Conservation (phyloP, 176 grass and related monocot species). For the Pontederia crassipes region DNA sequence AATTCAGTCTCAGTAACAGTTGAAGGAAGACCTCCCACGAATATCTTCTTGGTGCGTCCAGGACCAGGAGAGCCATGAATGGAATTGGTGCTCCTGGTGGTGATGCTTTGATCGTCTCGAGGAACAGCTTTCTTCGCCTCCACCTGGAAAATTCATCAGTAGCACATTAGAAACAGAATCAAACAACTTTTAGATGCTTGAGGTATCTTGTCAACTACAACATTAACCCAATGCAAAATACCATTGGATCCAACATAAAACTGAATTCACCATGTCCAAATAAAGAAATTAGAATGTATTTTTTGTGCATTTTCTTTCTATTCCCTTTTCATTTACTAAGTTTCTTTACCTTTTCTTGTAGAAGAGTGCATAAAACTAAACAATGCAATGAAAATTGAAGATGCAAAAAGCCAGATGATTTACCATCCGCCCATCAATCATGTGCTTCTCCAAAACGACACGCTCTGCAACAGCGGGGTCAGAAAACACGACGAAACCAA, state of each 20-base stretch:
- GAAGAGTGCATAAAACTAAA: background rate
- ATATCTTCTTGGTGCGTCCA: constrained; percentile 81
- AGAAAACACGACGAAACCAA: constrained; percentile 77
- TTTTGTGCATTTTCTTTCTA: no score
- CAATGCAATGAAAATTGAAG: background rate
- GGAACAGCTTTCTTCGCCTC: constrained; percentile 95
- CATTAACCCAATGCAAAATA: background rate
- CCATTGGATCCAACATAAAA: no score
- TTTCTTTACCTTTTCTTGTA: no score
- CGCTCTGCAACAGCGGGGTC: constrained; percentile 54
- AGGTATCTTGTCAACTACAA: background rate
- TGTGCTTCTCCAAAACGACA: constrained; percentile 84
- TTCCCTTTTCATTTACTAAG: no score
- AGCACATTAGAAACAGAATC: constrained; percentile 22
- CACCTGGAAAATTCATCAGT: constrained; percentile 37
- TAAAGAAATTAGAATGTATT: no score
- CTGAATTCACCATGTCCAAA: no score
- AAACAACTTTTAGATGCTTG: constrained; percentile 16
- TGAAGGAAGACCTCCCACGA: constrained; percentile 82
- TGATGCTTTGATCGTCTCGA: constrained; percentile 68
- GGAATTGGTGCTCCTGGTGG: constrained; percentile 54
- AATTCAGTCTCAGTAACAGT: constrained; percentile 80
- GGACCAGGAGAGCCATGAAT: constrained; percentile 53
- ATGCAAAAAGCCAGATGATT: background rate
- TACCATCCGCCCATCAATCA: constrained; percentile 97